phyloP scores from a whole-genome alignment of 2,329 filamentous ascomycete species.

The Nigrospora oryzae region DNA sequence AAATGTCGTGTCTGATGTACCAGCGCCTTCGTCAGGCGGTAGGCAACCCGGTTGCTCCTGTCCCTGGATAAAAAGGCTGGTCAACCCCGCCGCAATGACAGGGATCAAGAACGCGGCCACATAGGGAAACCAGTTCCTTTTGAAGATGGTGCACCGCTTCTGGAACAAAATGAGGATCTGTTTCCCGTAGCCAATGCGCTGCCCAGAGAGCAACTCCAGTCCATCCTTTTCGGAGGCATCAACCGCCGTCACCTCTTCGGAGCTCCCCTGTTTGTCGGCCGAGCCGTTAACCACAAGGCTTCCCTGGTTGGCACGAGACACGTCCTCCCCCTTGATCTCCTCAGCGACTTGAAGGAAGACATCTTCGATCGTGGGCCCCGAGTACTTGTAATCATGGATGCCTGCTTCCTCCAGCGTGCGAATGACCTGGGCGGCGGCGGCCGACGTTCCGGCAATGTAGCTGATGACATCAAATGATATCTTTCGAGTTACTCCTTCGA shows the following conservation, averaged over 20 bases:
- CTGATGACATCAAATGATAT: slow-evolving; percentile 62
- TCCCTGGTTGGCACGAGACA: slow-evolving; percentile 3
- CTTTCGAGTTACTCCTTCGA: slow-evolving; percentile 49
- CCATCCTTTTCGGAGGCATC: slow-evolving; percentile 21
- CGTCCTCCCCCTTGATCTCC: slow-evolving; percentile 54
- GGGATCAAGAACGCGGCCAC: slow-evolving; percentile 68
- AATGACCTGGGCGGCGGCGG: slow-evolving; percentile 64
- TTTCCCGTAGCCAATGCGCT: slow-evolving; percentile 56
- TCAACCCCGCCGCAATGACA: slow-evolving; percentile 69
- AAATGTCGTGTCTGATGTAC: slow-evolving; percentile 26
- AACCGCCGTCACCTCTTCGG: slow-evolving; percentile 10
- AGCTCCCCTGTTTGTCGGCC: slow-evolving; percentile 14
- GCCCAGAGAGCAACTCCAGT: slow-evolving; percentile 58
- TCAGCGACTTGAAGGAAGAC: slow-evolving; percentile 83
- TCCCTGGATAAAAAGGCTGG: slow-evolving; percentile 62
- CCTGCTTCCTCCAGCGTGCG: slow-evolving; percentile 56
- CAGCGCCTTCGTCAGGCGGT: slow-evolving; percentile 20
- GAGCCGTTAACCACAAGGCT: no score
- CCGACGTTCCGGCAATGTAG: slow-evolving; percentile 63
- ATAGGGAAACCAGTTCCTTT: slow-evolving; percentile 71
- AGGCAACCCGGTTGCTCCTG: slow-evolving; percentile 16
- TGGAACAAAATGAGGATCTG: slow-evolving; percentile 69
- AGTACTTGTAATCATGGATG: slow-evolving; percentile 73
- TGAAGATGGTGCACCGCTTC: slow-evolving; percentile 71
- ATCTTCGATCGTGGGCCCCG: slow-evolving; percentile 85